Conservation (phyloP, 495 filamentous ascomycete species). For the Umbilicaria muhlenbergii region DNA sequence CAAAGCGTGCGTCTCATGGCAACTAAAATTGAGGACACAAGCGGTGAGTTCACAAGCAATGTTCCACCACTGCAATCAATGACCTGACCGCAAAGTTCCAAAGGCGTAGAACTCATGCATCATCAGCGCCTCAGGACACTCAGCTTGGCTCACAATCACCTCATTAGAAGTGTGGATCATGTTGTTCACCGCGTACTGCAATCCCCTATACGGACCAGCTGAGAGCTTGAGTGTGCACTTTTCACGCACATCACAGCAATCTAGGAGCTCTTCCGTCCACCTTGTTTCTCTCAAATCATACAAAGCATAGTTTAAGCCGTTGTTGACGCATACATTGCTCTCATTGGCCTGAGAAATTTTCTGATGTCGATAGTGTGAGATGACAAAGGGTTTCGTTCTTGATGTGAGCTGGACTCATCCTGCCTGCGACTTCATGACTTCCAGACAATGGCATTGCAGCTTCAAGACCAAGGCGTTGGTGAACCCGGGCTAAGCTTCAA, state of each 20-base stretch:
- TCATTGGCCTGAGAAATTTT: conserved; percentile 13
- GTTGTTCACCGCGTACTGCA: conserved; percentile 16
- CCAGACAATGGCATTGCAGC: no score
- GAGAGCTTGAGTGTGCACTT: conserved; percentile 17
- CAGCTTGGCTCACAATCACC: conserved; percentile 28
- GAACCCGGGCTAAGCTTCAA: no score
- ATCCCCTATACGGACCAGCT: conserved; percentile 4
- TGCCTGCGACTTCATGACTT: conserved; percentile 3
- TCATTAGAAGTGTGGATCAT: conserved; percentile 18
- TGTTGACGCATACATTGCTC: conserved; percentile 9
- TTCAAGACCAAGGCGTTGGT: no score
- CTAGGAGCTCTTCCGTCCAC: conserved; percentile 4
- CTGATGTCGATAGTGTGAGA: conserved; percentile 23
- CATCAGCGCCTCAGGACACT: conserved; percentile 25
- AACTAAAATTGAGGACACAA: conserved; percentile 30
- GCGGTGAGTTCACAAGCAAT: conserved; percentile 33
- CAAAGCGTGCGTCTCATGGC: conserved; percentile 26
- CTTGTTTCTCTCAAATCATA: conserved; percentile 9
- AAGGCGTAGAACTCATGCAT: conserved; percentile 37
- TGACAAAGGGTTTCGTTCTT: conserved; percentile 23
- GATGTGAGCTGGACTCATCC: conserved; percentile 24
- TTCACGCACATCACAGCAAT: conserved; percentile 1
- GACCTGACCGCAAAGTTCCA: conserved; percentile 28
- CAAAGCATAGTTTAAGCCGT: conserved; percentile 11
- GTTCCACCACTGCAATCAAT: conserved; percentile 38